Evolutionary conservation across 495 filamentous ascomycete genomes (phyloP).

Genomic region (Coniosporium apollinis): DNA sequence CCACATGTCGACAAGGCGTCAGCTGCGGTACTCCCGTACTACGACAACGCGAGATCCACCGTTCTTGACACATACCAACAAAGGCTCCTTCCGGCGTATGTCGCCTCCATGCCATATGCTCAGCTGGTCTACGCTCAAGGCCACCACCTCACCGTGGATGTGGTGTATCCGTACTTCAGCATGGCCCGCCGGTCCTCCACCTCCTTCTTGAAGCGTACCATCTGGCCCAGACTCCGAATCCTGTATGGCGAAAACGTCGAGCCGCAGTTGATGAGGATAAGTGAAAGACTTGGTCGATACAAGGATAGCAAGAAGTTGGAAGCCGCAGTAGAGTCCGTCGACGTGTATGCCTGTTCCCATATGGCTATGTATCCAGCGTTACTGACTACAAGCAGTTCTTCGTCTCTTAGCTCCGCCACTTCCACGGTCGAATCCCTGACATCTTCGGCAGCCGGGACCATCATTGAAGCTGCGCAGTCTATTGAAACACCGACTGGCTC

Average conservation of each 20-base stretch:
- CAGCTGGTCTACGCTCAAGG: conserved; percentile 48
- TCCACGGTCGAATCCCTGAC: conserved; percentile 13
- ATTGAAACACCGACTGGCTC: too few relatives aligned
- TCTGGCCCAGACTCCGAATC: conserved; percentile 65
- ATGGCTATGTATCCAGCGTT: not conserved
- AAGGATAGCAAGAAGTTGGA: conserved; percentile 47
- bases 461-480: too few relatives aligned
- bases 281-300: conserved; percentile 75
- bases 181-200: conserved; percentile 50
- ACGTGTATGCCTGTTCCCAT: conserved; percentile 23
- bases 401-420: conserved; percentile 4
- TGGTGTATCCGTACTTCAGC: conserved; percentile 52
- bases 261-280: conserved; percentile 83
- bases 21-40: conserved; percentile 48
- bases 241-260: conserved; percentile 85
- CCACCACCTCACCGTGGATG: conserved; percentile 49
- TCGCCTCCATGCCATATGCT: conserved; percentile 53
- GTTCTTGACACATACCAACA: conserved; percentile 50
- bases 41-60: conserved; percentile 41
- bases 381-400: conserved; percentile 9
- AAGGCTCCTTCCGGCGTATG: conserved; percentile 58
- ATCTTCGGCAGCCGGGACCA: too few relatives aligned
- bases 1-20: conserved; percentile 53
- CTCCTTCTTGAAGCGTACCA: conserved; percentile 49
- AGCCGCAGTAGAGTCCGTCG: conserved; percentile 38